phyloP scores from a whole-genome alignment of 2,329 filamentous ascomycete genomes.

The Colletotrichum sp. region DNA sequence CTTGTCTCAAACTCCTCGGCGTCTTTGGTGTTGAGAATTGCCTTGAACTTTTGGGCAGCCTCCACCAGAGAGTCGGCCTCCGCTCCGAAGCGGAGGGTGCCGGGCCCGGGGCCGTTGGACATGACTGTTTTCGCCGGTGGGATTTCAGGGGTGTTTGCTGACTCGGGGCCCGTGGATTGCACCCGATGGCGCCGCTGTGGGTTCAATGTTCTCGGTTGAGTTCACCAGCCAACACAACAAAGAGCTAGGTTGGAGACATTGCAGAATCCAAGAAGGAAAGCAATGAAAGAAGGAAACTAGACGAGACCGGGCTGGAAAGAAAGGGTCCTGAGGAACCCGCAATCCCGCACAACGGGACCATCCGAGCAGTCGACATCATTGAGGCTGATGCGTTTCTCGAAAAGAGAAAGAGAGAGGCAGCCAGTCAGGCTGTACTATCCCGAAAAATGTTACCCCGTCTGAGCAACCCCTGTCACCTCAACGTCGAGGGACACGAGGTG shows the following conservation, averaged over 20 bases:
- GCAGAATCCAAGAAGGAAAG: not conserved
- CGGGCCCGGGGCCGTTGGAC: not conserved
- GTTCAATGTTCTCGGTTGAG: not conserved
- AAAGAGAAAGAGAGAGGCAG: conserved; percentile 6
- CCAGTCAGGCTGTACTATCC: conserved; percentile 3
- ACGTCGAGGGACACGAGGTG: not conserved
- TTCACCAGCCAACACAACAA: not conserved
- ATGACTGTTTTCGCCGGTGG: not conserved
- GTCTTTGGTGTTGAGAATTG: conserved; percentile 18
- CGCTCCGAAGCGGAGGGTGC: not conserved
- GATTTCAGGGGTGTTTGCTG: not conserved
- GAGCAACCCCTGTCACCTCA: conserved; percentile 2
- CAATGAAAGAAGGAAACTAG: not conserved
- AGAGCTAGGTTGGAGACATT: not conserved
- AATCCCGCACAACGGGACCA: not conserved
- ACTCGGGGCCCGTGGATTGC: not conserved
- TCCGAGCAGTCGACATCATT: not conserved
- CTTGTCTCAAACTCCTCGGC: conserved; percentile 21
- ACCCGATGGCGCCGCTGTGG: not conserved
- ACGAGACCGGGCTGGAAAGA: not conserved
- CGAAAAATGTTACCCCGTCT: not conserved
- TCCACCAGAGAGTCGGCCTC: not conserved
- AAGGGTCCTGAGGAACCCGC: not conserved
- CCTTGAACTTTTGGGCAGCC: conserved; percentile 16
- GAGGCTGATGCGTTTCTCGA: conserved; percentile 8